Evolutionary conservation across 1,284 basidiomycete genomes (phyloP), one percentile per base, ranked within the genome.

Genomic region (Microbotryomycetes sp.): DNA sequence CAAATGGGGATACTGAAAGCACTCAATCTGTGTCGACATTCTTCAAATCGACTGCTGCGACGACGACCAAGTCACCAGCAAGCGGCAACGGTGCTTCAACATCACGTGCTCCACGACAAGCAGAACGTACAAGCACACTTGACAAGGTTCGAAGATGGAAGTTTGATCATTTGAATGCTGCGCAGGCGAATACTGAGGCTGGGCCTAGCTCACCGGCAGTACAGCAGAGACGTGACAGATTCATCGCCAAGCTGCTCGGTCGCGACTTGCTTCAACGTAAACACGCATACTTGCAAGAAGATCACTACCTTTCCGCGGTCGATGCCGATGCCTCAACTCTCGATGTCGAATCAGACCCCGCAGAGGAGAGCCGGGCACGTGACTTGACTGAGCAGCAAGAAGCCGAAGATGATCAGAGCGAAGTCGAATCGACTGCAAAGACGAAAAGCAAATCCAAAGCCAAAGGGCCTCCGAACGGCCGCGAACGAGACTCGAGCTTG

Each of bases 271-370:
- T 59, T 22, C 50, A 59, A 49, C 53, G 47, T 25, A 49, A 56
- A 26, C 28, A n/a, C 0, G 58, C 54, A 9, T 68, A 66, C 29
- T 52, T 68, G 7, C 49, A 68, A 42, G 36, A 61, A 22, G 62
- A 68, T 9, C 59, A 68, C 23, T 61, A 53, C 30, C 32, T 68
- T 12, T 61, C 64, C 1, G 52, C 64, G 6, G 30, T 16, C 2
- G 45, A 12, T 6, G 55, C 54, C 3, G 50, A 45, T 49, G 49
- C 36, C 26, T 25, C 4, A 47, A 31, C 15, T 42, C 46, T 25
- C 9, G 19, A n/a, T 4, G 49, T 16, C 5, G 49, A 45, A 22
- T 45, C 16, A 9, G 52, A 49, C 4, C 25, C 51, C 7, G 56
- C 30, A 6, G 56, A 42, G 14, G 36, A 25, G 16, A 30, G 29